Evolutionary conservation across 2,329 filamentous ascomycete species (phyloP).

Genomic region (Davidsoniella eucalypti): DNA sequence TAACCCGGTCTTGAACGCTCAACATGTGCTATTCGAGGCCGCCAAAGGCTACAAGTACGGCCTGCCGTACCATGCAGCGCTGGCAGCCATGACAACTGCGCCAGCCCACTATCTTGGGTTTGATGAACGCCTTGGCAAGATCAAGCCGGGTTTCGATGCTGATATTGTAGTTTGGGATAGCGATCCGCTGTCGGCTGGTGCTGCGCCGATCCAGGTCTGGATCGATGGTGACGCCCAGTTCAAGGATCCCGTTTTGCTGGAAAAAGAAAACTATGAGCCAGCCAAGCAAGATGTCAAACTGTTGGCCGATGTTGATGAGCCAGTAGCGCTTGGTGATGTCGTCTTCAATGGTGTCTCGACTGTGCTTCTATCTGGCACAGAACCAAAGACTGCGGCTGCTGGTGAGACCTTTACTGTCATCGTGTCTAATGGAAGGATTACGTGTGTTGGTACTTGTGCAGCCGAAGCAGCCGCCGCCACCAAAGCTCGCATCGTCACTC

Average conservation of each 20-base stretch:
- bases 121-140: constrained; percentile 39
- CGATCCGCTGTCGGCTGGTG: constrained; percentile 43
- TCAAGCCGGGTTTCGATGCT: constrained; percentile 45
- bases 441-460: constrained; percentile 38
- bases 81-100: constrained; percentile 40
- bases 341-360: constrained; percentile 39
- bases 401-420: constrained; percentile 28
- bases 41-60: constrained; percentile 44
- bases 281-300: constrained; percentile 26
- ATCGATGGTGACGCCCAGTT: constrained; percentile 45
- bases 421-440: constrained; percentile 34
- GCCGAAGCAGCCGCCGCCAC: constrained; percentile 23
- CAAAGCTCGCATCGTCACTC: constrained; percentile 14
- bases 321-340: constrained; percentile 23
- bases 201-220: constrained; percentile 44
- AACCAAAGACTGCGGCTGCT: constrained; percentile 12
- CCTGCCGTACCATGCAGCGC: constrained; percentile 41
- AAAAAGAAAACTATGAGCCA: constrained; percentile 28
- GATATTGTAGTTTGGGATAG: constrained; percentile 48
- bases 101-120: constrained; percentile 42
- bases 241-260: constrained; percentile 34
- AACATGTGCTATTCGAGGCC: constrained; percentile 51
- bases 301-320: constrained; percentile 26
- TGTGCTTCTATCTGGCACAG: constrained; percentile 10
- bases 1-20: constrained; percentile 53